Evolutionary conservation across 306 rosid genomes (phyloP), one percentile per base, ranked within the genome.

Genomic region (Malus orientalis): DNA sequence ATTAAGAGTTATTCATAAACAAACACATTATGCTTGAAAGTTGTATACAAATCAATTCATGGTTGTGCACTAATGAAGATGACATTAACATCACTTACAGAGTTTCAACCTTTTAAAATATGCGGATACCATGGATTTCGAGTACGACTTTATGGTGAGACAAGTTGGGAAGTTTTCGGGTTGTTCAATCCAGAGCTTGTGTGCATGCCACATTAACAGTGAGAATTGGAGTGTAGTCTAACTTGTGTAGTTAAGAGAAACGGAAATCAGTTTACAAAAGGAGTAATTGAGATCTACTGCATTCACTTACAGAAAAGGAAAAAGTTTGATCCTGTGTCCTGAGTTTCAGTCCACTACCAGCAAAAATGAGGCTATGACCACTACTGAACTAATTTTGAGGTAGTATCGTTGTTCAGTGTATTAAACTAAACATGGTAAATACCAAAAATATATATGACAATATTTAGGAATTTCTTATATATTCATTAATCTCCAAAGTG

Each of bases 121-220:
- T 1, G 92, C 40, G 3, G 93, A 88, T 71, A 88, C 81, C 16
- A 73, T 5, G 47, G 96, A 88, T 67, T 88, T 93, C 62, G 92
- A 96, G 81, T 91, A 91, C 8, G 96, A 96, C 71, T 89, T 89
- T 23, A 93, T 91, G 11, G 98, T 96, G 32, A 91, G 96, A 69
- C 96, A 93, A 1, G 97, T 89, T 59, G 93, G 93, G 59, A 83
- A 80, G 76, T 88, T 91, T 75, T 89, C 98, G 32, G 98, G 97
- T 57, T 93, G 96, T 54, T 93, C 98, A 18, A 88, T 82, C 98
- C 97, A 91, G 44, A 93, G 79, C 76, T 87, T 86, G 81, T 93
- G 98, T 40, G 81, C 80, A 91, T 88, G 23, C 88, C 89, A 62
- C 85, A 88, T 5, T 32, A 32, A 32, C 36, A 4, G 6, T 32